Evolutionary conservation across 345 rosid species (phyloP).

Genomic region (Pugionium cornutum): DNA sequence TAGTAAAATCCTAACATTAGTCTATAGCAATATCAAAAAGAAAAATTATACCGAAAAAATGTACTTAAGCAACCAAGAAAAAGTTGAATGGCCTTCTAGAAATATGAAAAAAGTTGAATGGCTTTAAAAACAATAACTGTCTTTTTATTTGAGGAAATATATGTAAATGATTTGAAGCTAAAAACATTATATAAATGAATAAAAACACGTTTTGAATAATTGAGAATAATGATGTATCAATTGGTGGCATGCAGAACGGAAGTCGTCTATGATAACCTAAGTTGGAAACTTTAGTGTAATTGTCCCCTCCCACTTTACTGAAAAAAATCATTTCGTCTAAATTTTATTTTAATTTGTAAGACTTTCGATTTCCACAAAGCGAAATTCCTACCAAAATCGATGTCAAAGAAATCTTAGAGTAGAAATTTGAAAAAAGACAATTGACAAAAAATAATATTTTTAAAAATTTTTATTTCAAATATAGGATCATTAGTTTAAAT

Average conservation of each 20-base stretch:
- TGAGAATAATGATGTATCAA: conserved; percentile 33
- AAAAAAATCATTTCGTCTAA: neutral
- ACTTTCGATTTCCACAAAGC: conserved; percentile 6
- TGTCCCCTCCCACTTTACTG: neutral
- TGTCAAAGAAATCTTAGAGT: neutral
- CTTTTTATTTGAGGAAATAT: neutral
- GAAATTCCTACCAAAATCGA: neutral
- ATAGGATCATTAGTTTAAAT: too few species aligned
- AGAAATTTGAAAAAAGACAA: neutral
- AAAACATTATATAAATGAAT: neutral
- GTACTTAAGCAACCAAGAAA: neutral
- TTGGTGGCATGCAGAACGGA: conserved; percentile 38
- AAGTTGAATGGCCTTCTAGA: conserved; percentile 12
- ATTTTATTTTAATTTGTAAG: neutral
- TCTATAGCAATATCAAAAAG: too few species aligned
- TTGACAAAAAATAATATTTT: too few species aligned
- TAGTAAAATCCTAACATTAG: too few species aligned
- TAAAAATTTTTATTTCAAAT: too few species aligned
- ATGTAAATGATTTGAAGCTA: neutral
- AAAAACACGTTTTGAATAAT: conserved; percentile 14
- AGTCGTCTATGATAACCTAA: conserved; percentile 9
- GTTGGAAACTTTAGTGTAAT: conserved; percentile 1
- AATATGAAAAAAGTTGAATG: neutral
- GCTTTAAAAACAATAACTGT: neutral
- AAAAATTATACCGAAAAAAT: neutral